These are phyloP conservation scores for Perkinsus chesapeaki DNA, from an alignment of 169 alveolate genomes.

Conservation along the genomic window DNA sequence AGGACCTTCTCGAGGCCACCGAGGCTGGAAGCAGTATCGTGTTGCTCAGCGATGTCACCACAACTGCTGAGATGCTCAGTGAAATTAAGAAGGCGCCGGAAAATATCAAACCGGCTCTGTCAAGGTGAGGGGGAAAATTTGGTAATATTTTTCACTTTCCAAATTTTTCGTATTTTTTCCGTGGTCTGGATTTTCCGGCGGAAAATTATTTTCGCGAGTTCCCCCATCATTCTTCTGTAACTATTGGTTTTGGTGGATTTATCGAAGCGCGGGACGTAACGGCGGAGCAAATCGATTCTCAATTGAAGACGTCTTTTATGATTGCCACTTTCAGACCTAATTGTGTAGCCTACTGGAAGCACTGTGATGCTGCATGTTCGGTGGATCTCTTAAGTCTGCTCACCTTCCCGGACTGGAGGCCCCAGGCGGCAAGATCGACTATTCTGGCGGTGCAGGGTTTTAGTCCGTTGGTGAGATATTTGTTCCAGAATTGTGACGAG, in stretches of 20 bases:
- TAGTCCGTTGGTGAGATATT: slow-evolving; percentile 24
- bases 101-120: background rate
- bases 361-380: background rate
- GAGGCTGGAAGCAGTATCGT: background rate
- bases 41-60: background rate
- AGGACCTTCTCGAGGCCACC: background rate
- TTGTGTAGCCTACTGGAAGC: background rate
- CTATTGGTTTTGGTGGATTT: no score
- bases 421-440: background rate
- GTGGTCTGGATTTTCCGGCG: no score
- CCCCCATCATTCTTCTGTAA: no score
- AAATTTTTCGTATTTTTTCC: no score
- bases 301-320: background rate
- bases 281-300: background rate
- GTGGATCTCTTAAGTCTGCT: background rate
- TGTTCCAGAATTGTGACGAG: slow-evolving; percentile 36
- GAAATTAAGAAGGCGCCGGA: background rate
- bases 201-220: no score
- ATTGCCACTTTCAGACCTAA: background rate
- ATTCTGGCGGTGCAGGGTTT: slow-evolving; percentile 4
- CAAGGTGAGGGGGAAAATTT: background rate
- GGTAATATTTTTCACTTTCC: no score
- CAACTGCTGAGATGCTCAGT: background rate
- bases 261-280: no score
- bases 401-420: slow-evolving; percentile 17